Evolutionary conservation across 257 asterid genomes (phyloP).

Genomic region (Forsythia suspensa): DNA sequence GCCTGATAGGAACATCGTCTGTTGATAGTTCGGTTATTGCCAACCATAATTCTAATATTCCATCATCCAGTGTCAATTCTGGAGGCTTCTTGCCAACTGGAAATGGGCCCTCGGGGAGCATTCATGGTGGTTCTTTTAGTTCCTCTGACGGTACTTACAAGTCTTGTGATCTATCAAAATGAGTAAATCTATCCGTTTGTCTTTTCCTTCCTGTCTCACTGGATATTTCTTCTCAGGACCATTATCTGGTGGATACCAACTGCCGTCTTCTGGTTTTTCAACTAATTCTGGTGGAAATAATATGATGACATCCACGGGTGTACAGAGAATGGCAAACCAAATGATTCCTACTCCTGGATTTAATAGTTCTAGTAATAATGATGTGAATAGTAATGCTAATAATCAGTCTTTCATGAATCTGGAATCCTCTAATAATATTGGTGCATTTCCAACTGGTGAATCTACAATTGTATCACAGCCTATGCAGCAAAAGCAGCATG

Average conservation of each 20-base stretch:
- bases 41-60: constrained; percentile 48
- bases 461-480: constrained; percentile 61
- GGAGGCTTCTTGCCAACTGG: constrained; percentile 60
- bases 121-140: constrained; percentile 50
- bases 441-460: constrained; percentile 59
- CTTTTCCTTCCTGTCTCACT: constrained; percentile 30
- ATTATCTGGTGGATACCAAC: constrained; percentile 69
- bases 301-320: constrained; percentile 60
- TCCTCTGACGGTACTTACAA: constrained; percentile 49
- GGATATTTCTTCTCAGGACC: constrained; percentile 53
- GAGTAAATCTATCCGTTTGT: neutral
- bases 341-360: constrained; percentile 98
- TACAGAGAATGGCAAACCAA: constrained; percentile 78
- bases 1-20: constrained; percentile 49
- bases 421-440: constrained; percentile 55
- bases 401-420: constrained; percentile 51
- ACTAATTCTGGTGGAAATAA: constrained; percentile 61
- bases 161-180: constrained; percentile 13
- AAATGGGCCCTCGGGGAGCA: constrained; percentile 51
- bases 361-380: constrained; percentile 47
- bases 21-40: constrained; percentile 55
- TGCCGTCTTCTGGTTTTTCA: constrained; percentile 55
- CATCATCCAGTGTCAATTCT: constrained; percentile 61
- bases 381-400: constrained; percentile 40
- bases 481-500: constrained; percentile 71